A percentile compares a stretch with the other conserved stretches of the same genome.
These are phyloP conservation scores for Catunica adiposa DNA, from an alignment of 2,329 filamentous ascomycete genomes.

Conservation along the genomic window DNA sequence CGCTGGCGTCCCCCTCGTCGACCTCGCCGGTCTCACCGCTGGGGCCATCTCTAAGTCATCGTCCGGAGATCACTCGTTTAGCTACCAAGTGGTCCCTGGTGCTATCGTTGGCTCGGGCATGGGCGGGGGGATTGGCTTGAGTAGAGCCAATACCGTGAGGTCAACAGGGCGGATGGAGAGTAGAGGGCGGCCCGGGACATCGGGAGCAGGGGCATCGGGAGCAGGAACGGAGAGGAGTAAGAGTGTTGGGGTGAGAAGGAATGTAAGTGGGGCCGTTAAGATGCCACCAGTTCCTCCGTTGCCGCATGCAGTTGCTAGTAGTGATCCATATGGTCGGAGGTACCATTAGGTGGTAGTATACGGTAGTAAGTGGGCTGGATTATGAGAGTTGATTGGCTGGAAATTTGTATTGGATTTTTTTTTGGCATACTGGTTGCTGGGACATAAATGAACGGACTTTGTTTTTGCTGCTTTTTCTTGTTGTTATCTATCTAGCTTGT, in stretches of 20 bases:
- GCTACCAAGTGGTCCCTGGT: background rate
- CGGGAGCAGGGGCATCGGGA: background rate
- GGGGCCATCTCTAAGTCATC: slow-evolving; percentile 2
- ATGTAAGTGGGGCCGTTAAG: background rate
- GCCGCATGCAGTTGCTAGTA: slow-evolving; percentile 10
- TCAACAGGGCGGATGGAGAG: slow-evolving; percentile 4
- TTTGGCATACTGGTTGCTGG: too few species aligned
- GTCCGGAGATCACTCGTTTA: background rate
- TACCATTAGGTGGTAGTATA: slow-evolving; percentile 9
- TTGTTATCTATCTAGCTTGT: too few species aligned
- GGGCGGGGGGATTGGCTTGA: slow-evolving; percentile 8
- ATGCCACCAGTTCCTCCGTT: slow-evolving; percentile 12
- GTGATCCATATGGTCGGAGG: slow-evolving; percentile 11
- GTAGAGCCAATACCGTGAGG: slow-evolving; percentile 11
- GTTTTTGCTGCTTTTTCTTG: too few species aligned
- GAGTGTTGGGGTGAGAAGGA: background rate
- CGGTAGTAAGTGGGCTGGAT: background rate
- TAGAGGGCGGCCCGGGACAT: slow-evolving; percentile 1
- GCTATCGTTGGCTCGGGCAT: background rate
- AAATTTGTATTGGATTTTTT: background rate
- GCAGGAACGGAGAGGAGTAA: background rate
- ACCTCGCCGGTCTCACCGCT: slow-evolving; percentile 23
- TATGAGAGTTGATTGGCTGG: background rate
- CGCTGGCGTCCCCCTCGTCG: slow-evolving; percentile 29
- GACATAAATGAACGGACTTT: too few species aligned